Evolutionary conservation across 108 stramenopile genomes (phyloP), one percentile per base, ranked within the genome.

Genomic region (Fragilaria crotonensis): DNA sequence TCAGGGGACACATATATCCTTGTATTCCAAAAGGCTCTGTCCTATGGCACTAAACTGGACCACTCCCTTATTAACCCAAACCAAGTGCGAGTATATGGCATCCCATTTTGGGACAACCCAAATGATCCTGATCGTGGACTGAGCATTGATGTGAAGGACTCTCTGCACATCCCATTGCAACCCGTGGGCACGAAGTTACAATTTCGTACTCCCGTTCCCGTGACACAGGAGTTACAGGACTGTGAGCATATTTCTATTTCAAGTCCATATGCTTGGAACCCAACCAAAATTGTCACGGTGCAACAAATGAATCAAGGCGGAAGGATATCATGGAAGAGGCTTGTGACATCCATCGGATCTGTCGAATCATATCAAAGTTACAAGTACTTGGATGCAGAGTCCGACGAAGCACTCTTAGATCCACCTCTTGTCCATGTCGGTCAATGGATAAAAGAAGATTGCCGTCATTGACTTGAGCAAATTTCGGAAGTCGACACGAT

Each of bases 71-170:
- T n/a, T n/a, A 61, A 69, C 48, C 67, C 78, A 19, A 69, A 60
- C 51, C 70, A 80, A 41, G 4, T 72, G 18, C 62, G 78, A 32
- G 3, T 29, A 20, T 54, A 53, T 49, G 72, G 71, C 5, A 36
- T 72, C n/a, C 49, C 49, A 20, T 50, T 20, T 7, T 50, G 49
- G 49, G 49, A 50, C 49, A 50, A 50, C 49, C 49, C 49, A 21
- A 19, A 20, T 19, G 49, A 50, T 19, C 19, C 5, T 19, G 49
- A 50, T 19, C 14, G 49, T 7, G 49, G n/a, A 50, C 49, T 50
- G 5, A 7, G 49, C 21, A 50, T 50, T n/a, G 49, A 50, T 19
- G 14, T 20, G n/a, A 20, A 7, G 19, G 19, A 17, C 14, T 11
- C 14, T 19, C 49, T 50, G 14, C 49, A 21, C 21, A 50, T 50